Conservation (phyloP, 2,329 filamentous ascomycete species). For the Ceratocystis ficicola region DNA sequence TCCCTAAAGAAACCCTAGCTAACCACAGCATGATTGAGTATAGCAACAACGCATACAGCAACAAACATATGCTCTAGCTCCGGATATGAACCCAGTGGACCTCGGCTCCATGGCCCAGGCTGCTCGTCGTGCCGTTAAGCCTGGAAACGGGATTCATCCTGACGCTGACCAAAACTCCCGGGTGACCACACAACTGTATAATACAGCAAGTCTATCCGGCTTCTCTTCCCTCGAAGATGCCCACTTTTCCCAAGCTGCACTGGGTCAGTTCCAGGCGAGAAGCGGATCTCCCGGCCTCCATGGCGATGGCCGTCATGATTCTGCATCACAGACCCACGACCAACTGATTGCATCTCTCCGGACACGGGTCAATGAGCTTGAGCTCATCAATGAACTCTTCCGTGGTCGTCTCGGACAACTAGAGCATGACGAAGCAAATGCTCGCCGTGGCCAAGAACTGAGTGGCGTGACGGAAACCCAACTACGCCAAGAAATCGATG, state of each 20-base stretch:
- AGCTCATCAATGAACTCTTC: conserved; percentile 83
- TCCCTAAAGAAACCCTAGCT: neutral
- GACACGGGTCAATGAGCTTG: conserved; percentile 86
- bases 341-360: conserved; percentile 72
- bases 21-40: neutral
- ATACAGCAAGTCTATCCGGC: conserved; percentile 56
- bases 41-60: conserved; percentile 21
- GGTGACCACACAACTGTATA: conserved; percentile 40
- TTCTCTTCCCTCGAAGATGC: conserved; percentile 69
- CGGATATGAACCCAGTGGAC: conserved; percentile 21
- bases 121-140: conserved; percentile 18
- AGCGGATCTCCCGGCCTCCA: conserved; percentile 42
- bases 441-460: conserved; percentile 48
- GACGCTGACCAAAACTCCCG: conserved; percentile 15
- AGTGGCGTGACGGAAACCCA: conserved; percentile 44
- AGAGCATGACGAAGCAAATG: conserved; percentile 61
- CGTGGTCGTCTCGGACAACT: conserved; percentile 64
- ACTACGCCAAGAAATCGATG: conserved; percentile 45
- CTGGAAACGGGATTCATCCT: conserved; percentile 13
- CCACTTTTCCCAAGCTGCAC: conserved; percentile 47
- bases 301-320: conserved; percentile 53
- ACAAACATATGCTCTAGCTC: conserved; percentile 18
- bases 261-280: conserved; percentile 41
- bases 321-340: conserved; percentile 60
- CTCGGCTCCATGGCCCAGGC: conserved; percentile 19